phyloP scores from a whole-genome alignment of 805 yeast genomes.

The Starmerella kuoi region DNA sequence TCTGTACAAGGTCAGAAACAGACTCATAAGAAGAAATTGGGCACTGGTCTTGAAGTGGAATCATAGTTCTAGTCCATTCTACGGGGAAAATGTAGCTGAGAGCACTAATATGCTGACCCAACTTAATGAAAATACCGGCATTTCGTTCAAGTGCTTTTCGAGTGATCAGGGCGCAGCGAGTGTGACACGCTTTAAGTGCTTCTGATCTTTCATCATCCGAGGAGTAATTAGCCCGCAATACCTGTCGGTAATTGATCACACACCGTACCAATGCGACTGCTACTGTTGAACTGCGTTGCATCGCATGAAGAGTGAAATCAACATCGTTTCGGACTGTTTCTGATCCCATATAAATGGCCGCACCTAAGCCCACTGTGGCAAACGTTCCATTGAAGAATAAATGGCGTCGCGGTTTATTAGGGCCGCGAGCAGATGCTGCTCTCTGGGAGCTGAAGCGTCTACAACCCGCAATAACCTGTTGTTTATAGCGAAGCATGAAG shows the following conservation, averaged over 20 bases:
- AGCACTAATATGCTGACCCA: constrained; percentile 91
- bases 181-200: constrained; percentile 58
- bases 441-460: not conserved
- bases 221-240: constrained; percentile 37
- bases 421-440: not conserved
- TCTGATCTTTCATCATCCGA: constrained; percentile 36
- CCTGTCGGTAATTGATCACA: constrained; percentile 52
- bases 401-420: not conserved
- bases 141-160: constrained; percentile 66
- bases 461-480: not conserved
- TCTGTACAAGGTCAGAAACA: constrained; percentile 49
- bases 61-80: constrained; percentile 94
- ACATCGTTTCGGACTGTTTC: constrained; percentile 22
- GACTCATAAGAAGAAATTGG: constrained; percentile 67
- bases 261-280: constrained; percentile 37
- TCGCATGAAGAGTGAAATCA: constrained; percentile 22
- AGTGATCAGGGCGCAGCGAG: constrained; percentile 65
- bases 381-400: not conserved
- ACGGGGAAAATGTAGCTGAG: constrained; percentile 79
- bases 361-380: not conserved
- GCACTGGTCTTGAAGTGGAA: constrained; percentile 81
- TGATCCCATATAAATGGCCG: constrained; percentile 19
- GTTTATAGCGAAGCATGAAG: too few relatives aligned
- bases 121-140: constrained; percentile 86
- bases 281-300: constrained; percentile 26